phyloP scores from a whole-genome alignment of 129 eudicot species.

The Flaveria sonorensis region DNA sequence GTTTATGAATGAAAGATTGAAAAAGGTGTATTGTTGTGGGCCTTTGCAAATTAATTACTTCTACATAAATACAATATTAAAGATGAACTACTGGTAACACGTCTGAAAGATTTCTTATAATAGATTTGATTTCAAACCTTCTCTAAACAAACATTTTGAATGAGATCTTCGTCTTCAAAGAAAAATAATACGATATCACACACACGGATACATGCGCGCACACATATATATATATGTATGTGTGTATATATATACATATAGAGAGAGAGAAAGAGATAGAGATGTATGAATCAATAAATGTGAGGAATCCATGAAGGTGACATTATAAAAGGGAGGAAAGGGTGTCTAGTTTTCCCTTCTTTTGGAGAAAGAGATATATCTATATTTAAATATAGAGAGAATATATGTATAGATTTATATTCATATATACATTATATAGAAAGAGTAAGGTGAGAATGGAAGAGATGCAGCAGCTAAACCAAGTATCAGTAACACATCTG shows the following conservation, averaged over 20 bases:
- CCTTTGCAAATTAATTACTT: constrained; percentile 33
- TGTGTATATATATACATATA: neutral
- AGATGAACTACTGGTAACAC: neutral
- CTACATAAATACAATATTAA: constrained; percentile 28
- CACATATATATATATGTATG: neutral
- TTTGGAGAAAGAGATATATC: constrained; percentile 12
- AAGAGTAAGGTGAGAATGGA: constrained; percentile 53
- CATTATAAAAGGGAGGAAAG: constrained; percentile 56
- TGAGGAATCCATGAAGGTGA: constrained; percentile 51
- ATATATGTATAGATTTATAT: neutral
- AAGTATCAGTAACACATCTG: constrained; percentile 93
- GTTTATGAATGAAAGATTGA: constrained; percentile 34
- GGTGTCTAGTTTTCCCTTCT: constrained; percentile 46
- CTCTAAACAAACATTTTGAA: too few relatives aligned
- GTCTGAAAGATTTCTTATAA: too few relatives aligned
- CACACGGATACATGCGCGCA: neutral
- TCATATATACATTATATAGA: constrained; percentile 5
- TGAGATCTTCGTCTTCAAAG: too few relatives aligned
- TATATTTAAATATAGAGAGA: neutral
- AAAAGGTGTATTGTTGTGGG: constrained; percentile 35
- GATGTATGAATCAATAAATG: neutral
- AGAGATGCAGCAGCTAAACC: constrained; percentile 72
- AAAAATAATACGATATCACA: neutral
- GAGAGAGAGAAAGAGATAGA: too few relatives aligned
- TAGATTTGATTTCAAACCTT: too few relatives aligned